Evolutionary conservation across 495 filamentous ascomycete genomes (phyloP), one percentile per base, ranked within the genome.

Genomic region (Tricharina praecox): DNA sequence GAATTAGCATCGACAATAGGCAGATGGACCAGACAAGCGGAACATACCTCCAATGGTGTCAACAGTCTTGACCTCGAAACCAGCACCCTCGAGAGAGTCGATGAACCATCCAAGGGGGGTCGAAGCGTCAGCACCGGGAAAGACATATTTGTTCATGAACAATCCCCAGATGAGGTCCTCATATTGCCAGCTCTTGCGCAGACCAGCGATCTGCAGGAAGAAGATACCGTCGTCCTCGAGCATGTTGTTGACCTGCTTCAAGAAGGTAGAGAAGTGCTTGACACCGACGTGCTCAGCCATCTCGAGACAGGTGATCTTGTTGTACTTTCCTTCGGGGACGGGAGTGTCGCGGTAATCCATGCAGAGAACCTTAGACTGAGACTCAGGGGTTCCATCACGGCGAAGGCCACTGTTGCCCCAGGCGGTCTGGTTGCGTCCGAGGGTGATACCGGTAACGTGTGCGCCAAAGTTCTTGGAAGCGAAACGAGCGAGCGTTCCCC

Each of bases 131-230:
- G 84, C 84, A 60, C 84, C 84, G 33, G 80, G 83, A 73, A 92
- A 92, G 57, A 92, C 68, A 63, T 88, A 85, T 67, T 86, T 88
- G 70, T 88, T 92, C 82, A 92, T 81, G 67, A 83, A 92, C 46
- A 88, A 64, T 49, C 84, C 84, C 58, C 58, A 58, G 26, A 52
- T 46, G 4, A 42, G 41, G 19, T 21, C 34, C 52, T 92, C 84
- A 53, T 83, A 92, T 64, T 92, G 84, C 84, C 84, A 92, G 38
- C 64, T 59, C 68, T 84, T 81, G 54, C 84, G 70, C 32, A 92
- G 64, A 58, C 84, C 84, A 54, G 84, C 82, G 51, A 85, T 78
- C 66, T 92, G 84, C 33, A 92, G 66, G 67, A 82, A 86, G 65
- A 87, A 83, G 43, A 75, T 68, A 53, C 84, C 84, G 53, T 92